These are phyloP conservation scores for Canavalia ensiformis DNA, from an alignment of 306 rosid genomes.

Conservation along the genomic window DNA sequence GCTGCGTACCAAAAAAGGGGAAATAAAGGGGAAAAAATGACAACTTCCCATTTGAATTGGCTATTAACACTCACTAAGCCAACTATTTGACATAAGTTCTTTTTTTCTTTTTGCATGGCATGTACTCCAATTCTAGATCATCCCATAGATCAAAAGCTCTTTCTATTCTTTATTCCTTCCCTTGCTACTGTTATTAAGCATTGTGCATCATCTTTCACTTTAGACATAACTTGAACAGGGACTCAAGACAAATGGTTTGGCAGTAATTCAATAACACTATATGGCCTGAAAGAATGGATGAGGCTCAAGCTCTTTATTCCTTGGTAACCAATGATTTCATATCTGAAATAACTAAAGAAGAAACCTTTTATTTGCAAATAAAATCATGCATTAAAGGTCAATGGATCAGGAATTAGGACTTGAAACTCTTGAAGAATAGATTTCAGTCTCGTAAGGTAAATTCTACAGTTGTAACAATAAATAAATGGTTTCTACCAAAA, in stretches of 20 bases:
- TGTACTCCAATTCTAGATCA: conserved; percentile 28
- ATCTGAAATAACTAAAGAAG: conserved; percentile 2
- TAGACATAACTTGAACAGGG: conserved; percentile 21
- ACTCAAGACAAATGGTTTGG: conserved; percentile 14
- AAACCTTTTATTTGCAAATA: background rate
- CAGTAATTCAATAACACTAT: conserved; percentile 1
- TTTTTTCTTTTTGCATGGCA: background rate
- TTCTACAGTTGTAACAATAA: conserved; percentile 11
- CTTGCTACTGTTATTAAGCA: conserved; percentile 4
- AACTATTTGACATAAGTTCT: conserved; percentile 9
- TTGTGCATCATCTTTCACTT: conserved; percentile 25
- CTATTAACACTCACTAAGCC: background rate
- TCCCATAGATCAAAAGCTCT: background rate
- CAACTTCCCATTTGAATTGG: conserved; percentile 20
- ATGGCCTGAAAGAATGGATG: conserved; percentile 10
- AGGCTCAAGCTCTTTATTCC: background rate
- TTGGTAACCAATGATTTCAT: conserved; percentile 10
- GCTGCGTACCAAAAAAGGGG: background rate
- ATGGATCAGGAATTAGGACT: conserved; percentile 10
- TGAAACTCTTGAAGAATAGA: background rate
- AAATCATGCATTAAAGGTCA: conserved; percentile 16
- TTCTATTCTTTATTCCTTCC: conserved; percentile 25
- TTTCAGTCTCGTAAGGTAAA: conserved; percentile 11
- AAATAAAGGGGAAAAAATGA: background rate
- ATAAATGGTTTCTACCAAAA: conserved; percentile 28